Conservation (phyloP, 345 rosid genomes). For the Eucalyptus erythrocorys region DNA sequence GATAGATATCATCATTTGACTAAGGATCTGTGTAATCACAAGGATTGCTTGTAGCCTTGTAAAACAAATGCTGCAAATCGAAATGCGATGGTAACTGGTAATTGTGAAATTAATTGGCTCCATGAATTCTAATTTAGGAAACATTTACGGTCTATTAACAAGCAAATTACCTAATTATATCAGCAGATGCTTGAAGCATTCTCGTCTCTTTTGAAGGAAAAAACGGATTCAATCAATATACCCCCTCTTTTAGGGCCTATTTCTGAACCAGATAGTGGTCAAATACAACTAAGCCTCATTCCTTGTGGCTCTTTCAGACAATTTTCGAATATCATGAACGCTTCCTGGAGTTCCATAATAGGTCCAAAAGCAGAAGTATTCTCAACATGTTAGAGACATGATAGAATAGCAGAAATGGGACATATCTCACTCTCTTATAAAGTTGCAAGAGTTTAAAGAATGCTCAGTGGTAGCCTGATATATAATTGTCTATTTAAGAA, state of each 20-base stretch:
- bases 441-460: background rate
- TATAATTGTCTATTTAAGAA: background rate
- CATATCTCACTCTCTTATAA: background rate
- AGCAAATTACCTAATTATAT: background rate
- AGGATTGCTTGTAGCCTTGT: background rate
- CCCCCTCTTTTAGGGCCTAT: background rate
- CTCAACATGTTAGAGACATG: background rate
- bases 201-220: background rate
- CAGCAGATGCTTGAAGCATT: background rate
- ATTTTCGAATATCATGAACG: background rate
- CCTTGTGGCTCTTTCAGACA: background rate
- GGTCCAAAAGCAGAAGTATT: background rate
- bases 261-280: background rate
- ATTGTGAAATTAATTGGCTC: background rate
- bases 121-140: background rate
- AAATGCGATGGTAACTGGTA: background rate
- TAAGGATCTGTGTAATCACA: background rate
- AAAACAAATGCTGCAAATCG: background rate
- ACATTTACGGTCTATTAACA: background rate
- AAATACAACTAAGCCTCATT: background rate
- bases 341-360: background rate
- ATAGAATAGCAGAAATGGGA: background rate
- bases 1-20: background rate
- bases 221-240: background rate
- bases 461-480: background rate